A percentile compares a stretch with the other conserved stretches of the same genome.
Conservation (phyloP, 2,329 filamentous ascomycete genomes). For the Claviceps pazoutovae region DNA sequence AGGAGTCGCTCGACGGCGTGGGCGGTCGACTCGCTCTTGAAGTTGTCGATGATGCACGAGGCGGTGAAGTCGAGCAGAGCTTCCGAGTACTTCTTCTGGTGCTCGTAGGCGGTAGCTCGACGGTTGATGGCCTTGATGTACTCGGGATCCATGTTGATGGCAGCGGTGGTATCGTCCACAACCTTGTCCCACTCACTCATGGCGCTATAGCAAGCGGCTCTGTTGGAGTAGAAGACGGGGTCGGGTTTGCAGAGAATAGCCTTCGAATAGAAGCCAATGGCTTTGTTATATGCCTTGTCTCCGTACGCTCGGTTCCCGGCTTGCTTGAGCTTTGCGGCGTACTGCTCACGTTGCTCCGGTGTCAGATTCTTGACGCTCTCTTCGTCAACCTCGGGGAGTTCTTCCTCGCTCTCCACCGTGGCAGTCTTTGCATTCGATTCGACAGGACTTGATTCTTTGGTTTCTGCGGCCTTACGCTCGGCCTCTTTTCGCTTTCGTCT, state of each 20-base stretch:
- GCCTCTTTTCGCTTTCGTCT: conserved; percentile 76
- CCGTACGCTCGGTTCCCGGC: conserved; percentile 95
- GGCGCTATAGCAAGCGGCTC: conserved; percentile 93
- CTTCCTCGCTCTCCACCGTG: conserved; percentile 45
- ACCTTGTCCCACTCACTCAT: conserved; percentile 90
- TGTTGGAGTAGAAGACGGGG: conserved; percentile 97
- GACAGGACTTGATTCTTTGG: conserved; percentile 21
- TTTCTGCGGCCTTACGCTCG: conserved; percentile 41
- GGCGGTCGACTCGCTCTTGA: conserved; percentile 81
- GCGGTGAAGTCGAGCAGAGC: conserved; percentile 95
- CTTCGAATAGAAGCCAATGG: conserved; percentile 89
- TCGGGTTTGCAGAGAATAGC: conserved; percentile 95
- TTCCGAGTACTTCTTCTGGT: conserved; percentile 80
- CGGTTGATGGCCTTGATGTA: conserved; percentile 98
- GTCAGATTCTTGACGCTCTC: conserved; percentile 36
- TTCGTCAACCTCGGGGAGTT: conserved; percentile 55
- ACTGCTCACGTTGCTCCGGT: conserved; percentile 64
- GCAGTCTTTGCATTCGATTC: conserved; percentile 33
- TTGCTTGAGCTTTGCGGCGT: conserved; percentile 83
- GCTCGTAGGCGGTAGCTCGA: conserved; percentile 90
- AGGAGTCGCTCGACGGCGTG: conserved; percentile 83
- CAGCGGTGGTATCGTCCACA: conserved; percentile 90
- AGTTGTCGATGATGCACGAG: conserved; percentile 96
- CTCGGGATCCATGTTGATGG: conserved; percentile 82
- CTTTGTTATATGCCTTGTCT: conserved; percentile 81